These are phyloP conservation scores for Sungouiella thailandica DNA, from an alignment of 805 yeast species.

Conservation along the genomic window DNA sequence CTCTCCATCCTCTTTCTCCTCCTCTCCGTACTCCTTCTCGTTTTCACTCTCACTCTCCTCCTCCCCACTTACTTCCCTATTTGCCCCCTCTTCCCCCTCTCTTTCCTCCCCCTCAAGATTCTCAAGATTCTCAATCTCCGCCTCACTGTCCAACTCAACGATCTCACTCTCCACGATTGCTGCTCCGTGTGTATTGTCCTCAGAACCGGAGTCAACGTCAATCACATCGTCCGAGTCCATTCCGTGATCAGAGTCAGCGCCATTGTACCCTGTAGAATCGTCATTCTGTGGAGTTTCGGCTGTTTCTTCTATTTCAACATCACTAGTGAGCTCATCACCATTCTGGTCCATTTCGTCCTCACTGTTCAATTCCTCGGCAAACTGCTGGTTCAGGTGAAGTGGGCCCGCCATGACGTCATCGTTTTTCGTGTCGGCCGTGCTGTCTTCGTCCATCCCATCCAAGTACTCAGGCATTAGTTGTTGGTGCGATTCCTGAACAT, in stretches of 20 bases:
- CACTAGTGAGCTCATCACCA: conserved; percentile 3
- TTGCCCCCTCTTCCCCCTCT: conserved; percentile 7
- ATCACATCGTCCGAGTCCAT: not conserved
- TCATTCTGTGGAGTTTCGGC: not conserved
- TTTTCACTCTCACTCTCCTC: conserved; percentile 4
- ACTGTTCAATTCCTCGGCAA: conserved; percentile 4
- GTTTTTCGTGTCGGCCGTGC: too few species aligned
- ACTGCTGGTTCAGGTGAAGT: too few species aligned
- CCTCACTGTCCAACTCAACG: conserved; percentile 19
- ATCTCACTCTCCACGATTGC: conserved; percentile 1
- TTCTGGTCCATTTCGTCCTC: conserved; percentile 3
- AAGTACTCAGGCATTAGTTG: too few species aligned
- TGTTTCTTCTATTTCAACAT: conserved; percentile 1
- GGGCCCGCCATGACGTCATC: too few species aligned
- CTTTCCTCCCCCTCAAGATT: conserved; percentile 6
- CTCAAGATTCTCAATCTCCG: conserved; percentile 24
- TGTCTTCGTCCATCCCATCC: too few species aligned
- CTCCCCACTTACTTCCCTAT: conserved; percentile 6
- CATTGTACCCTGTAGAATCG: not conserved
- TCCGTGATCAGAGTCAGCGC: not conserved
- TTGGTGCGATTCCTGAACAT: too few species aligned
- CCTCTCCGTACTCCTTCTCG: conserved; percentile 19
- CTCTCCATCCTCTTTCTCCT: conserved; percentile 4
- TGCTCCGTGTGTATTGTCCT: conserved; percentile 1
- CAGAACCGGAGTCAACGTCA: conserved; percentile 1